Percentiles rank a stretch among this genome's conserved stretches.
Evolutionary conservation across 768 basidiomycete genomes (phyloP).

Genomic region (Serendipita sp.): DNA sequence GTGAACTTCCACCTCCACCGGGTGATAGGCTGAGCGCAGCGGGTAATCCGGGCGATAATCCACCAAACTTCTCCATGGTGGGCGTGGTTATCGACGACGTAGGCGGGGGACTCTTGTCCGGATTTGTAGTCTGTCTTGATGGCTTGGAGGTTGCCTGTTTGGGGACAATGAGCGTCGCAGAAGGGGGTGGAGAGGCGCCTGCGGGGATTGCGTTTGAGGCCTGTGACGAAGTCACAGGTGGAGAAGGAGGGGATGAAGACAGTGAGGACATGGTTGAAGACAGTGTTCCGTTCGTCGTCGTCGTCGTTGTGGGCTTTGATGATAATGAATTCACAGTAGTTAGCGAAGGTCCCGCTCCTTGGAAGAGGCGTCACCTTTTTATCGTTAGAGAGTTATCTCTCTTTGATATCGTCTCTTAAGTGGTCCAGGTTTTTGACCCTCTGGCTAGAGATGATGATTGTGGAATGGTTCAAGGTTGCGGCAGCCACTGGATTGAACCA

Average conservation of each 20-base stretch:
- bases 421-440: too few relatives aligned
- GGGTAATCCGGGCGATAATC: not conserved
- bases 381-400: too few relatives aligned
- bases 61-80: not conserved
- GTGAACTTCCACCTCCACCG: not conserved
- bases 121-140: slow-evolving; percentile 1
- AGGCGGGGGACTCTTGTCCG: not conserved
- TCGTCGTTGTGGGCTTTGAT: too few relatives aligned
- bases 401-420: too few relatives aligned
- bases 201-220: not conserved
- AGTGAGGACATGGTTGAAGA: not conserved
- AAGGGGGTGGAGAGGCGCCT: not conserved
- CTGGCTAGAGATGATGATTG: too few relatives aligned
- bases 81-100: not conserved
- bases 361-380: too few relatives aligned
- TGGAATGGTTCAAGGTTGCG: too few relatives aligned
- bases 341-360: too few relatives aligned
- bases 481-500: too few relatives aligned
- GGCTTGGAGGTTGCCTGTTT: not conserved
- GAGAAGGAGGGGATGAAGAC: not conserved
- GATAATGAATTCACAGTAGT: too few relatives aligned
- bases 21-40: slow-evolving; percentile 1
- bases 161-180: not conserved
- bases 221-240: not conserved
- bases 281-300: not conserved